Percentiles rank a stretch among this genome's conserved stretches.
These are phyloP conservation scores for Cucumis variabilis DNA, from an alignment of 331 rosid genomes.

Conservation along the genomic window DNA sequence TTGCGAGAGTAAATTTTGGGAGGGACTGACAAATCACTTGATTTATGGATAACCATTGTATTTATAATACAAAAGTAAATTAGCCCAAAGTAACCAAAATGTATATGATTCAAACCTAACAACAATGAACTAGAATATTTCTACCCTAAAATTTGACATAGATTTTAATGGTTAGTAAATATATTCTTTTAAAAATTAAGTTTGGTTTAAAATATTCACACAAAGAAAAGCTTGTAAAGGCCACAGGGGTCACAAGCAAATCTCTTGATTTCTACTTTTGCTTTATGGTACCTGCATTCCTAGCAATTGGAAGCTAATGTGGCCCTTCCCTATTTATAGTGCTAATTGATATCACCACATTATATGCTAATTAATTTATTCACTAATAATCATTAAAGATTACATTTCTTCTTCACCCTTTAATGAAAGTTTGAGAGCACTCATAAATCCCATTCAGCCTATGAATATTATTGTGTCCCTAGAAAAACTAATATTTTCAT, in stretches of 20 bases:
- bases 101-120: no score
- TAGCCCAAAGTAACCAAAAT: no score
- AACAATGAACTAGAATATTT: no score
- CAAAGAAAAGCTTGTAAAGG: not conserved
- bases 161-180: not conserved
- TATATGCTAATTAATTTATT: not conserved
- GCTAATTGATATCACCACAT: conserved; percentile 24
- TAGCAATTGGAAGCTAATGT: conserved; percentile 1
- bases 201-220: not conserved
- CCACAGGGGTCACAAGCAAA: not conserved
- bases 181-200: not conserved
- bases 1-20: no score
- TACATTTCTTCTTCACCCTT: not conserved
- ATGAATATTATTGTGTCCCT: no score
- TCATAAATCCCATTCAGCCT: not conserved
- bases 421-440: not conserved
- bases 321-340: not conserved
- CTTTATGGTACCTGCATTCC: not conserved
- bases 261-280: not conserved
- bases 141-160: no score
- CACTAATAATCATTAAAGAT: not conserved
- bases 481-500: no score
- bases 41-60: no score
- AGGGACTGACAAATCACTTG: no score
- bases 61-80: no score